Percentiles rank a stretch among this genome's conserved stretches.
Conservation (phyloP, 768 basidiomycete genomes). For the Dentipellis sp. region DNA sequence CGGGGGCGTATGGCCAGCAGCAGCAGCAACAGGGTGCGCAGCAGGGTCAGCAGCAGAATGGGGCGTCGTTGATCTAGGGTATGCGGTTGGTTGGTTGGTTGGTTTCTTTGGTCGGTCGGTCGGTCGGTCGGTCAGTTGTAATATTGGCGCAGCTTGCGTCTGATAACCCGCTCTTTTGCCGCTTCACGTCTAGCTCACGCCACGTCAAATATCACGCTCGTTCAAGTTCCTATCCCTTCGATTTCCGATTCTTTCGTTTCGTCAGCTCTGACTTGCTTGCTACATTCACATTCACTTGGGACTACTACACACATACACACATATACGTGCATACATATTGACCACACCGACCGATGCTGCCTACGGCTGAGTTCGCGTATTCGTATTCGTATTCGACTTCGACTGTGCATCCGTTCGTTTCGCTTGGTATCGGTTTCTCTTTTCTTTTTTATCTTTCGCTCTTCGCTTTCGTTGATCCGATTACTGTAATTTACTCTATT, state of each 20-base stretch:
- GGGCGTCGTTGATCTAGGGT: slow-evolving; percentile 39
- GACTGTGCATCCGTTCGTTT: too few relatives aligned
- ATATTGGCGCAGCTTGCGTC: neutral
- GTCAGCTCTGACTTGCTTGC: neutral
- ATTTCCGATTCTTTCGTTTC: neutral
- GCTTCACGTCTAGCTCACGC: neutral
- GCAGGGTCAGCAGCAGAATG: slow-evolving; percentile 32
- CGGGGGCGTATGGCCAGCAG: slow-evolving; percentile 12
- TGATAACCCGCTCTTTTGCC: neutral
- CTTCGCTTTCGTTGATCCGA: too few relatives aligned
- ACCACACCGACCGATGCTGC: too few relatives aligned
- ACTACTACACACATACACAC: neutral
- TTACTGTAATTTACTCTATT: too few relatives aligned
- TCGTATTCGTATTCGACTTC: too few relatives aligned
- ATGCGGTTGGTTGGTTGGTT: neutral
- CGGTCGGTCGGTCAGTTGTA: neutral
- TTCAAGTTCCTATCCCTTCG: neutral
- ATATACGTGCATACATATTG: too few relatives aligned
- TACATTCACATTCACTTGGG: neutral
- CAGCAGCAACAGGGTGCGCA: slow-evolving; percentile 16
- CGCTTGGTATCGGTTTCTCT: too few relatives aligned
- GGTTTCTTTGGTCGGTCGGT: neutral
- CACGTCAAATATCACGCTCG: neutral
- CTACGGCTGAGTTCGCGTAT: too few relatives aligned
- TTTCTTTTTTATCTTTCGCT: too few relatives aligned